A percentile compares a stretch with the other conserved stretches of the same genome.
phyloP scores from a whole-genome alignment of 2,329 filamentous ascomycete genomes.

The Colletotrichum horii region DNA sequence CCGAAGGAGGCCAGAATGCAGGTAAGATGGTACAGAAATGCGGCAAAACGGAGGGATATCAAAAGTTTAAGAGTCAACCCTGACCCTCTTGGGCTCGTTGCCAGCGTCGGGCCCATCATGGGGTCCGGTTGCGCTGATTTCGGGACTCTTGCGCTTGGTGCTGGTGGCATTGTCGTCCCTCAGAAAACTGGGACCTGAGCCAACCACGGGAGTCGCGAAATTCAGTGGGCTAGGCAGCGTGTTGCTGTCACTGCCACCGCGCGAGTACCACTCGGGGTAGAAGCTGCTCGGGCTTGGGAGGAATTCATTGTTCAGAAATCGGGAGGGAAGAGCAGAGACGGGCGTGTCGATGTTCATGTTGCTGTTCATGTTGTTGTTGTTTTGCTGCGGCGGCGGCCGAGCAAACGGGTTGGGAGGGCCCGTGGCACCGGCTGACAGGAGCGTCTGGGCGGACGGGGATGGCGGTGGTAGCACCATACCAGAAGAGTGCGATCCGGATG shows the following conservation, averaged over 20 bases:
- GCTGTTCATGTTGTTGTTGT: conserved; percentile 57
- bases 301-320: conserved; percentile 87
- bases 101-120: conserved; percentile 46
- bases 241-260: conserved; percentile 73
- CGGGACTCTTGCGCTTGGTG: conserved; percentile 62
- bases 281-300: conserved; percentile 91
- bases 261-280: conserved; percentile 88
- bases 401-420: conserved; percentile 97
- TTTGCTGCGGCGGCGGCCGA: conserved; percentile 78
- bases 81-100: conserved; percentile 58
- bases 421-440: conserved; percentile 88
- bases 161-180: conserved; percentile 54
- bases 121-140: conserved; percentile 45
- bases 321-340: conserved; percentile 90
- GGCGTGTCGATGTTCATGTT: conserved; percentile 66
- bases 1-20: conserved; percentile 4
- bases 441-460: conserved; percentile 83
- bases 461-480: conserved; percentile 85
- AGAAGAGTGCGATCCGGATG: conserved; percentile 61
- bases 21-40: conserved; percentile 13
- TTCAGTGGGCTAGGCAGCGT: conserved; percentile 92
- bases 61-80: conserved; percentile 48
- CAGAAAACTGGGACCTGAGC: conserved; percentile 67
- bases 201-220: conserved; percentile 81
- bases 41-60: not conserved